Evolutionary conservation across 164 flowering plant species (phyloP).

Genomic region (Stephania cephalantha): DNA sequence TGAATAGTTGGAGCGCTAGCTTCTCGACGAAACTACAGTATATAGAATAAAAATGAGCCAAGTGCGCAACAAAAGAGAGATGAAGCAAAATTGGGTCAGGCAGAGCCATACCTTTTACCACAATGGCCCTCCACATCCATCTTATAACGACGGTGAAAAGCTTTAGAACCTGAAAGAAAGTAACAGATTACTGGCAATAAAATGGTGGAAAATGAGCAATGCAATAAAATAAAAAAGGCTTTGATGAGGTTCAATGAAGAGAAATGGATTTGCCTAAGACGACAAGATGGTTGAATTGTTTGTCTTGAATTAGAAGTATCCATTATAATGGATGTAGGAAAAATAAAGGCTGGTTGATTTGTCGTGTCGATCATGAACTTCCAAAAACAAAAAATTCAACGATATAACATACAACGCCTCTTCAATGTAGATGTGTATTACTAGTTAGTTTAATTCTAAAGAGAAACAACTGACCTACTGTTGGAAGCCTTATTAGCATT

Average conservation of each 20-base stretch:
- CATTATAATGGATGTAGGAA: not conserved
- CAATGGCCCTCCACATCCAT: conserved; percentile 52
- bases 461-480: conserved; percentile 46
- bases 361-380: not conserved
- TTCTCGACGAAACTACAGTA: conserved; percentile 69
- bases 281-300: not conserved
- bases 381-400: not conserved
- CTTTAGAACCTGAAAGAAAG: conserved; percentile 42
- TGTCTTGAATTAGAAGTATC: no score
- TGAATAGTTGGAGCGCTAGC: conserved; percentile 67
- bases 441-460: not conserved
- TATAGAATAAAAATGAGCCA: conserved; percentile 3
- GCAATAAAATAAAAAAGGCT: not conserved
- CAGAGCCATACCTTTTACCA: conserved; percentile 65
- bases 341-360: not conserved
- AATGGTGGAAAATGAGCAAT: not conserved
- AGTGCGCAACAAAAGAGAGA: not conserved
- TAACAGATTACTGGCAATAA: conserved; percentile 6
- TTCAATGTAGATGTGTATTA: not conserved
- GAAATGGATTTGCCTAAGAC: not conserved
- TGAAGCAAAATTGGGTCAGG: not conserved
- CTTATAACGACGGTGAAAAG: conserved; percentile 65
- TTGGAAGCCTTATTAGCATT: conserved; percentile 67
- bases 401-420: not conserved
- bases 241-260: not conserved